Evolutionary conservation across 305 asterid species (phyloP).

Genomic region (Fraxinus floribunda): DNA sequence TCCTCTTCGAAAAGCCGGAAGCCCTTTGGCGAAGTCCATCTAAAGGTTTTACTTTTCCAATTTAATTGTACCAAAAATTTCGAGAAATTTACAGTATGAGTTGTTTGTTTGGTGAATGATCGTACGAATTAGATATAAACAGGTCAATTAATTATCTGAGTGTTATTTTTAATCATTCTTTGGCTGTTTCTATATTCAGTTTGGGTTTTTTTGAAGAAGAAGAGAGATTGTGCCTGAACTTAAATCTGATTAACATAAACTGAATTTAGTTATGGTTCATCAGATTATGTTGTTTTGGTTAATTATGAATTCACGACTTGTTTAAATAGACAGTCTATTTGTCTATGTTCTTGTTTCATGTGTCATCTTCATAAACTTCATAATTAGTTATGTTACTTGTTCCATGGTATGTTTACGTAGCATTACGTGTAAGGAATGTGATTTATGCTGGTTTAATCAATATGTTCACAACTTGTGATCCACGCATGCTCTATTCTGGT

Average conservation of each 20-base stretch:
- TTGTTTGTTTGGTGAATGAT: not conserved
- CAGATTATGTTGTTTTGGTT: not conserved
- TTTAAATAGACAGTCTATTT: not conserved
- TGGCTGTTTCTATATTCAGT: not conserved
- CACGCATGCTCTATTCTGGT: not conserved
- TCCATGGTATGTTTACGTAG: not conserved
- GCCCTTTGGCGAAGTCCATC: constrained; percentile 26
- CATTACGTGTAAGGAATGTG: not conserved
- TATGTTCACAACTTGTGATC: not conserved
- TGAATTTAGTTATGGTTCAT: not conserved
- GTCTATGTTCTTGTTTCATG: not conserved
- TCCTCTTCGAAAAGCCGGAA: constrained; percentile 14
- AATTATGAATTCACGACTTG: not conserved
- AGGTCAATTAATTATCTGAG: not conserved
- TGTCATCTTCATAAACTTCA: not conserved
- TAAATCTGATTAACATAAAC: not conserved
- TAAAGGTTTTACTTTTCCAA: constrained; percentile 21
- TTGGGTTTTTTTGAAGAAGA: not conserved
- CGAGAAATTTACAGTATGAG: not conserved
- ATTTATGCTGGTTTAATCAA: not conserved
- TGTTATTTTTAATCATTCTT: not conserved
- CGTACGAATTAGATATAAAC: not conserved
- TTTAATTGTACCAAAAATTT: not conserved
- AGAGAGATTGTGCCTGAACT: not conserved
- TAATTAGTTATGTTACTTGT: not conserved